phyloP scores from a whole-genome alignment of 306 rosid genomes.

The Ochetophila trinervis region DNA sequence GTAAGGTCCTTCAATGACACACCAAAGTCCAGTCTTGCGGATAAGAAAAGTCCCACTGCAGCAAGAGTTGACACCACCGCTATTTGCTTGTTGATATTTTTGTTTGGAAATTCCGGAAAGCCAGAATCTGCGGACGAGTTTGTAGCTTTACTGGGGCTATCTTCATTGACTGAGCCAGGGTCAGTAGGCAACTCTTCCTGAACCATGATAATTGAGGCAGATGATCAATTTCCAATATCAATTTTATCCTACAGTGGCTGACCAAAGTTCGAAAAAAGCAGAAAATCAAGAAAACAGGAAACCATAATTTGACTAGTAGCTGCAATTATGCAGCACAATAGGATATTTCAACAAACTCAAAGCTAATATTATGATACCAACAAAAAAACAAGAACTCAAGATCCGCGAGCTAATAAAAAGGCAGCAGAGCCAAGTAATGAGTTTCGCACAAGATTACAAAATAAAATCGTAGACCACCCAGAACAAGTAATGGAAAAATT shows the following conservation, averaged over 20 bases:
- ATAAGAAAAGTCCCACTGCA: conserved; percentile 68
- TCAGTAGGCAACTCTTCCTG: conserved; percentile 45
- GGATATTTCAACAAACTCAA: neutral
- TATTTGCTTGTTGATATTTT: conserved; percentile 50
- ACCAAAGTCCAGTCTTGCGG: conserved; percentile 74
- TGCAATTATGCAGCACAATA: neutral
- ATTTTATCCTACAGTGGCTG: neutral
- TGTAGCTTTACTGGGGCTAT: conserved; percentile 25
- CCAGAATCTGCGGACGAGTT: conserved; percentile 34
- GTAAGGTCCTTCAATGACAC: conserved; percentile 90
- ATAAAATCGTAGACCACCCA: neutral
- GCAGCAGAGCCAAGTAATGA: neutral
- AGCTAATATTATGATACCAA: no score
- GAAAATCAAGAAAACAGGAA: neutral
- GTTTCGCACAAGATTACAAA: neutral
- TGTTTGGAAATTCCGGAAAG: conserved; percentile 58
- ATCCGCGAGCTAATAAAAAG: neutral
- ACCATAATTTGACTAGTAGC: neutral
- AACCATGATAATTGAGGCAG: conserved; percentile 3
- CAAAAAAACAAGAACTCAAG: neutral
- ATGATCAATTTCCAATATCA: neutral
- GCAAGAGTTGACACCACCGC: conserved; percentile 70
- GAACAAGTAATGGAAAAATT: neutral
- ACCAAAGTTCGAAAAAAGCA: neutral
- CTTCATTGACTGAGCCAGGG: conserved; percentile 31